Percentiles rank a stretch among this genome's conserved stretches.
Conservation (phyloP, 257 asterid species). For the Ilex aquifolium region DNA sequence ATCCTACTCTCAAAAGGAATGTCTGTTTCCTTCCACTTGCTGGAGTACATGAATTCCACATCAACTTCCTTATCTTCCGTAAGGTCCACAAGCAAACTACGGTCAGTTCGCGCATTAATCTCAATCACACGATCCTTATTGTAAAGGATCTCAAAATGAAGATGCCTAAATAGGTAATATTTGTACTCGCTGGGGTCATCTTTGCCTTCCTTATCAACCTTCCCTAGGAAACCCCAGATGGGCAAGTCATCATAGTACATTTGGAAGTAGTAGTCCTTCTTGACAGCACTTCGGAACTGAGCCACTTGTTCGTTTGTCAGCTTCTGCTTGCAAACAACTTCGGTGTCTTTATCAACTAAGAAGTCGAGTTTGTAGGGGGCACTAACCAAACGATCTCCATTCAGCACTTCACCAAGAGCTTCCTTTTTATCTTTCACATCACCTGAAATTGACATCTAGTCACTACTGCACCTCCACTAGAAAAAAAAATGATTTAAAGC, state of each 20-base stretch:
- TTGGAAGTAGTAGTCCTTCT: slow-evolving; percentile 53
- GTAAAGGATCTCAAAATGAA: slow-evolving; percentile 40
- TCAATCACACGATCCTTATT: slow-evolving; percentile 43
- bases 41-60: slow-evolving; percentile 46
- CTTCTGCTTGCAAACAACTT: slow-evolving; percentile 36
- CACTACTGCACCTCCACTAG: not conserved
- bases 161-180: slow-evolving; percentile 38
- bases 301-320: slow-evolving; percentile 37
- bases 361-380: slow-evolving; percentile 49
- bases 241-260: slow-evolving; percentile 64
- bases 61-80: slow-evolving; percentile 43
- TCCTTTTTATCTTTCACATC: slow-evolving; percentile 37
- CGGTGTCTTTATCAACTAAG: slow-evolving; percentile 40
- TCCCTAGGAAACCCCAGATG: slow-evolving; percentile 56
- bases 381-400: slow-evolving; percentile 49
- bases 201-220: slow-evolving; percentile 44
- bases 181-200: slow-evolving; percentile 41
- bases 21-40: slow-evolving; percentile 49
- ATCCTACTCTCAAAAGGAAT: slow-evolving; percentile 52
- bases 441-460: slow-evolving; percentile 22
- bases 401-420: slow-evolving; percentile 48
- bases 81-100: slow-evolving; percentile 41
- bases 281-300: slow-evolving; percentile 43
- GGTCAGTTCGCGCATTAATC: slow-evolving; percentile 47
- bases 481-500: not conserved